Conservation (phyloP, 1,139 yeast species). For the Neolecta irregularis region DNA sequence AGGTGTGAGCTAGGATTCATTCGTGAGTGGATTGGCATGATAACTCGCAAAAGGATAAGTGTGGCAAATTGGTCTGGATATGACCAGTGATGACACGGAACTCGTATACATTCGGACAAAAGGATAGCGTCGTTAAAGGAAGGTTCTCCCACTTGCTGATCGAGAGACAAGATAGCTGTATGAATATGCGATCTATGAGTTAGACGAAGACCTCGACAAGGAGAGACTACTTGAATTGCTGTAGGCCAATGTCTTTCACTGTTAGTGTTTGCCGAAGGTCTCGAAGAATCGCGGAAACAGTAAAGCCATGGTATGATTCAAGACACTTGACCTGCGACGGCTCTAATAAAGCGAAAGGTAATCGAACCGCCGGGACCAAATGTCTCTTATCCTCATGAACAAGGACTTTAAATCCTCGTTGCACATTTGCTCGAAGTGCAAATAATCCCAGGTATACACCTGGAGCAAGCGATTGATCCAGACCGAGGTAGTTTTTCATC, state of each 20-base stretch:
- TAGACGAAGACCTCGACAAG: too few species aligned
- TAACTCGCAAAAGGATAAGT: conserved; percentile 4
- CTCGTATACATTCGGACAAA: conserved; percentile 4
- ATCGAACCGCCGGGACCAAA: conserved; percentile 3
- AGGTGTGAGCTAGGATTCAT: background rate
- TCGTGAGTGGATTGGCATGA: conserved; percentile 6
- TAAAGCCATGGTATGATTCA: background rate
- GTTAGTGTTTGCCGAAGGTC: background rate
- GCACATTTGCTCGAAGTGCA: conserved; percentile 4
- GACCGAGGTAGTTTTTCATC: conserved; percentile 5
- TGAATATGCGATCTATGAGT: conserved; percentile 6
- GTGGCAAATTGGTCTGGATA: conserved; percentile 4
- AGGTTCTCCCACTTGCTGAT: conserved; percentile 1
- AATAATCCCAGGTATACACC: conserved; percentile 8
- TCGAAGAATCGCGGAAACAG: conserved; percentile 4
- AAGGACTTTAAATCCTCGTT: conserved; percentile 7
- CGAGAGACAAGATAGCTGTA: conserved; percentile 1
- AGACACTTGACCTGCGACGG: conserved; percentile 1
- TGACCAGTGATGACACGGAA: conserved; percentile 4
- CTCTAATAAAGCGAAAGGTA: conserved; percentile 1
- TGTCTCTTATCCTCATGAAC: conserved; percentile 4
- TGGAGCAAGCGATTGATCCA: conserved; percentile 2
- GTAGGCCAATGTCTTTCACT: conserved; percentile 1
- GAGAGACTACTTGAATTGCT: too few species aligned
- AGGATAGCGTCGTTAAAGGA: conserved; percentile 6